Evolutionary conservation across 148 eudicot species (phyloP), one percentile per base, ranked within the genome.

Genomic region (Fagopyrum tataricum): DNA sequence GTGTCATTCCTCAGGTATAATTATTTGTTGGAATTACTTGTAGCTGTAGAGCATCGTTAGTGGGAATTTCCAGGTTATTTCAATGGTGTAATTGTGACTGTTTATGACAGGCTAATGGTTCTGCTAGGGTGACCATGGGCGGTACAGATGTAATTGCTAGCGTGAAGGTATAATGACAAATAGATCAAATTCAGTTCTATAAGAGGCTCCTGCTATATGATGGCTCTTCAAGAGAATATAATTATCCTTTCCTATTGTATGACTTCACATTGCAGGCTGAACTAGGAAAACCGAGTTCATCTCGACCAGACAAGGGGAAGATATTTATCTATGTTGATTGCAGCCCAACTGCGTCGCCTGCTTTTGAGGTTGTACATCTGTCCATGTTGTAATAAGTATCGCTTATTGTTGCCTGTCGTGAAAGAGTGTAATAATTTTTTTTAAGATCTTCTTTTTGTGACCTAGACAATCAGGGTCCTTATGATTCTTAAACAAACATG

Each of bases 61-160:
- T 59, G 39, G 15, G 15, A 24, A 23, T 24, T 59, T 9, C 9
- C 13, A 2, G 15, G 13, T 59, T 24, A 37, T 59, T 59, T 52
- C 24, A 23, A 59, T 24, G 5, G 12, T 59, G 9, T 24, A 11
- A 23, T 24, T 24, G 26, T 59, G 14, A 59, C 62, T 58, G 26
- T 31, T 8, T 14, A 12, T 74, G 49, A 62, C 81, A 94, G 96
- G 97, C 96, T 67, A 88, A 85, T 86, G 99, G 99, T 23, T 95
- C 97, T 2, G 97, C 99, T n/a, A 86, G 92, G 84, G 90, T 95
- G 15, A 87, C 80, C 76, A 80, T 91, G 67, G 97, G 97, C 70
- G 89, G 84, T 40, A 92, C 97, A 3, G 94, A 95, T 75, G 96
- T 88, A 44, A 88, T 92, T 76, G 99, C 97, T 58, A 89, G 97